These are phyloP conservation scores for Wickerhamomyces silvicola DNA, from an alignment of 805 yeast genomes.

Conservation along the genomic window DNA sequence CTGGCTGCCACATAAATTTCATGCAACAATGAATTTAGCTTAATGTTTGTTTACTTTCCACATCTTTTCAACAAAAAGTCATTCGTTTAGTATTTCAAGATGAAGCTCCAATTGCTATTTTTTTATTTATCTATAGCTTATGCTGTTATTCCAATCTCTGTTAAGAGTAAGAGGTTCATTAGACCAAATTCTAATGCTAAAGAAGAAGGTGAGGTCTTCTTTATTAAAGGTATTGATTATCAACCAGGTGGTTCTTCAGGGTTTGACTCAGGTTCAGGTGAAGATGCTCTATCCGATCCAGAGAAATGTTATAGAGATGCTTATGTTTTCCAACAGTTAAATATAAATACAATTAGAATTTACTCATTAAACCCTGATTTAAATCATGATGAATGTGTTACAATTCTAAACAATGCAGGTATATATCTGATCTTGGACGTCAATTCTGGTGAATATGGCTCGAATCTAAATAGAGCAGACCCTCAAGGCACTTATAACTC, in stretches of 20 bases:
- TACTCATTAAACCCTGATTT: conserved; percentile 78
- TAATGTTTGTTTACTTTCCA: no score
- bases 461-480: conserved; percentile 66
- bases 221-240: conserved; percentile 82
- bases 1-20: no score
- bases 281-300: conserved; percentile 68
- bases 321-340: conserved; percentile 67
- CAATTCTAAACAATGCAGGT: conserved; percentile 84
- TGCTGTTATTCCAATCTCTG: conserved; percentile 53
- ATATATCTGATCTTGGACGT: conserved; percentile 84
- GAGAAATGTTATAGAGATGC: conserved; percentile 77
- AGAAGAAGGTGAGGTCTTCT: conserved; percentile 56
- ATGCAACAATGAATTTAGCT: no score
- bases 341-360: conserved; percentile 79
- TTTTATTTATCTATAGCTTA: no score
- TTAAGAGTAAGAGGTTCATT: conserved; percentile 53
- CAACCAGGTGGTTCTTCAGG: conserved; percentile 90
- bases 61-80: no score
- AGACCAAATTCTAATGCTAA: conserved; percentile 40
- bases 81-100: no score
- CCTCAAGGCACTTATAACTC: conserved; percentile 67
- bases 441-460: conserved; percentile 62
- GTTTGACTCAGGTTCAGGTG: conserved; percentile 23
- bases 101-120: no score
- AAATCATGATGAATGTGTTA: conserved; percentile 88